Base-by-base conservation (phyloP, 768 basidiomycete species). In the Psilocybe azurescens region DNA sequence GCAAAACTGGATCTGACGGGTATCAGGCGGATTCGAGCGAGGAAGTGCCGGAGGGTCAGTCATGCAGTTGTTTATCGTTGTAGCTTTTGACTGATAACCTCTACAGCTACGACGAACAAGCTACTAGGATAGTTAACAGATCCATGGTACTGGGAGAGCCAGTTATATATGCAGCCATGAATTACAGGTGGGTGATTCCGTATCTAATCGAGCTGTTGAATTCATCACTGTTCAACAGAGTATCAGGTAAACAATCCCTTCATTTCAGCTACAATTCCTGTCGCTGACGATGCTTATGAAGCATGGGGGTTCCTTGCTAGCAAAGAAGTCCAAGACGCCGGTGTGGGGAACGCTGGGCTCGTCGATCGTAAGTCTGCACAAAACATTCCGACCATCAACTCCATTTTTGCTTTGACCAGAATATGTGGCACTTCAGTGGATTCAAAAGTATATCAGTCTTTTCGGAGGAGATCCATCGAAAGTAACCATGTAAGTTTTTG, bases 391-490 rank as follows among this genome's bases (percentile, higher is more conserved):
- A 18, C 38, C 18, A 29, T 9, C 33, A n/a, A n/a, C n/a, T n/a
- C n/a, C n/a, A n/a, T n/a, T n/a, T n/a, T n/a, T n/a, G n/a, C n/a
- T n/a, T n/a, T n/a, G n/a, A n/a, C n/a, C 48, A 76, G 75, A 76
- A 54, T 66, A 71, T n/a, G 52, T 69, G 16, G 86, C 83, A 2
- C 68, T 89, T 3, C 69, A 79, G 64, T 89, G 87, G 87, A 77
- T 86, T 1, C 80, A 87, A 56, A 77, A 82, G 56, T 79, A 88
- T 66, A 85, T 88, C 53, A 66, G 64, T 44, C 69, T 73, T 0
- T 89, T 88, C 61, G 86, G 87, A 5, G 87, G 88, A 1, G 84
- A 88, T 70, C 78, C 77, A 9, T 62, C 65, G 0, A 81, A 79
- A 56, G 83, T 85, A 14, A 80, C 79, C 2, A 63, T 84, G 78